Base-by-base conservation (phyloP, 1,139 yeast species). In the Debaryomyces fabryi region DNA sequence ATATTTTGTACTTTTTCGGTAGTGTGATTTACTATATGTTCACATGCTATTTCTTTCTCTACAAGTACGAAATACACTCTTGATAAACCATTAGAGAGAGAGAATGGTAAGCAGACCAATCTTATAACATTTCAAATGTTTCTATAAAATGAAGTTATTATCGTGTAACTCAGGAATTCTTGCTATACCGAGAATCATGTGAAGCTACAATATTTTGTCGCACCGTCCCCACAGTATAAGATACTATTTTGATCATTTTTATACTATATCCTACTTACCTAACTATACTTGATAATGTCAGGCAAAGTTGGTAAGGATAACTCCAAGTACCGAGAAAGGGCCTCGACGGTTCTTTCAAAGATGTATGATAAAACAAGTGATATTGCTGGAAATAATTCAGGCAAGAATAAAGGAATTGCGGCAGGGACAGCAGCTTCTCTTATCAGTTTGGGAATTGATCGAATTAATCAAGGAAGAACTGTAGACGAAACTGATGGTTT, bases 401-500 rank as follows among this genome's bases (percentile, higher is more conserved):
- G 74, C 3, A 65, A 76, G 8, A 78, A 73, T 54, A 61, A 79
- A 47, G 82, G 81, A 6, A 56, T 82, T 13, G 76, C 83, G 1
- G 85, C 83, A 1, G 83, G 80, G n/a, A 72, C 85, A 3, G 81
- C 85, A 3, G 82, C 86, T 2, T 74, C 84, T 0, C 58, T 83
- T 10, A 58, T 83, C n/a, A 78, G 81, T 44, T 73, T 81, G 48
- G 81, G 86, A 1, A 61, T 79, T 15, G 85, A 81, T 48, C 37
- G 60, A 53, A 42, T 51, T 50, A 32, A 58, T 64, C 24, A 68
- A 60, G 32, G 47, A 27, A 32, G 20, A 13, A 16, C 32, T 8
- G 34, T 36, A 2, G 39, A 45, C 18, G 41, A 29, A 2, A 37
- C 33, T 7, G 45, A 41, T 9, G 41, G 39, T 5, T 16, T 23